phyloP scores from a whole-genome alignment of 2,329 filamentous ascomycete genomes.

The Trichoderma sp. region DNA sequence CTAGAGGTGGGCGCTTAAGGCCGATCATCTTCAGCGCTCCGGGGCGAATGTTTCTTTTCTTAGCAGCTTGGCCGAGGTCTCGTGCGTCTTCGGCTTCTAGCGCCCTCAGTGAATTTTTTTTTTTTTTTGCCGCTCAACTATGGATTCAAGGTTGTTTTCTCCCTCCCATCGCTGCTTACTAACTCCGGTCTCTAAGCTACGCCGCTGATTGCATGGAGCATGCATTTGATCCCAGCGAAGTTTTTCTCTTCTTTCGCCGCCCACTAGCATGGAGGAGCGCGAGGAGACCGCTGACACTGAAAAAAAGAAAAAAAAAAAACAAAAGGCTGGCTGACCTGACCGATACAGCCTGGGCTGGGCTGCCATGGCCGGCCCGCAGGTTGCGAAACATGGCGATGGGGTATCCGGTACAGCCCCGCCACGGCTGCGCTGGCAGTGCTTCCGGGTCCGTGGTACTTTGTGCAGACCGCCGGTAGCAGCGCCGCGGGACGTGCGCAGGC shows the following conservation, averaged over 20 bases:
- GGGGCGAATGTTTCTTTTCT: neutral
- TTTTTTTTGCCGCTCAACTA: neutral
- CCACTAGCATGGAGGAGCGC: neutral
- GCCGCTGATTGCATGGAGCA: neutral
- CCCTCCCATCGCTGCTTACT: neutral
- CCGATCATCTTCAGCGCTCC: conserved; percentile 3
- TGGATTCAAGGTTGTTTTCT: neutral
- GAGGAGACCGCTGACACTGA: neutral
- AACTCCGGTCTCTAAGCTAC: neutral
- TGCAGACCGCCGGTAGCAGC: conserved; percentile 18
- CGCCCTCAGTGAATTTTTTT: neutral
- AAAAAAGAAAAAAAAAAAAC: neutral
- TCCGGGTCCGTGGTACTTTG: conserved; percentile 18
- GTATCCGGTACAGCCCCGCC: conserved; percentile 15
- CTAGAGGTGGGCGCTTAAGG: neutral
- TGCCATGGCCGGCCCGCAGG: neutral
- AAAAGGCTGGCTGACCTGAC: neutral
- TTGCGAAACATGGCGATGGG: conserved; percentile 1
- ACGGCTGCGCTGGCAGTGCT: conserved; percentile 10
- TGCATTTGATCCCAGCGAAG: neutral
- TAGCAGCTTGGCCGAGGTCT: neutral
- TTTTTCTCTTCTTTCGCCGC: neutral
- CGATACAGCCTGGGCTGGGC: neutral
- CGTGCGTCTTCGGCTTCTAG: neutral
- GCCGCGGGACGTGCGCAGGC: neutral